Evolutionary conservation across 331 rosid genomes (phyloP).

Genomic region (Quercus tomentella): DNA sequence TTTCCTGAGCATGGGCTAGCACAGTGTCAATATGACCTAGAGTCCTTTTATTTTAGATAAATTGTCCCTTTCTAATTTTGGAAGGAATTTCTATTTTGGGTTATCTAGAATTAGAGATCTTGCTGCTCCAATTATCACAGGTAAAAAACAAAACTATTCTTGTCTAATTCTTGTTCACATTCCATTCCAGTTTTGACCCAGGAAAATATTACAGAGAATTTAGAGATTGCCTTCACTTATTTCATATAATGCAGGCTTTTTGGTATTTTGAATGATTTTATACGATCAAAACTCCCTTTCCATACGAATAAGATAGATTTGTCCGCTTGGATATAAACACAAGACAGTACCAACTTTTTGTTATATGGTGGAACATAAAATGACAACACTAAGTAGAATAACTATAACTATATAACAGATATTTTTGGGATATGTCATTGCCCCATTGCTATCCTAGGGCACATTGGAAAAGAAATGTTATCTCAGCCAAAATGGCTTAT

Average conservation of each 20-base stretch:
- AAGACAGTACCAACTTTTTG: no score
- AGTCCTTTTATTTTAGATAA: not conserved
- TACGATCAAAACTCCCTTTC: not conserved
- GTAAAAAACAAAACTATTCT: no score
- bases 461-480: no score
- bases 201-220: no score
- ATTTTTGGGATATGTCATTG: no score
- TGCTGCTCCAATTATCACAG: not conserved
- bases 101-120: no score
- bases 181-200: no score
- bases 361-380: no score
- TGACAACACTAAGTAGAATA: no score
- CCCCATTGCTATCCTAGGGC: no score
- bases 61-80: not conserved
- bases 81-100: not conserved
- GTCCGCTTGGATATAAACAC: not conserved
- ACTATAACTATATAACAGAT: no score
- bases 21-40: not conserved
- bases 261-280: not conserved
- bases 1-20: not conserved
- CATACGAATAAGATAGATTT: not conserved
- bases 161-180: no score
- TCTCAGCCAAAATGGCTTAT: not conserved
- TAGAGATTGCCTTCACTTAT: not conserved
- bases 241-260: not conserved